Conservation (phyloP, 78 protist species). For the Protostelium mycophagum region DNA sequence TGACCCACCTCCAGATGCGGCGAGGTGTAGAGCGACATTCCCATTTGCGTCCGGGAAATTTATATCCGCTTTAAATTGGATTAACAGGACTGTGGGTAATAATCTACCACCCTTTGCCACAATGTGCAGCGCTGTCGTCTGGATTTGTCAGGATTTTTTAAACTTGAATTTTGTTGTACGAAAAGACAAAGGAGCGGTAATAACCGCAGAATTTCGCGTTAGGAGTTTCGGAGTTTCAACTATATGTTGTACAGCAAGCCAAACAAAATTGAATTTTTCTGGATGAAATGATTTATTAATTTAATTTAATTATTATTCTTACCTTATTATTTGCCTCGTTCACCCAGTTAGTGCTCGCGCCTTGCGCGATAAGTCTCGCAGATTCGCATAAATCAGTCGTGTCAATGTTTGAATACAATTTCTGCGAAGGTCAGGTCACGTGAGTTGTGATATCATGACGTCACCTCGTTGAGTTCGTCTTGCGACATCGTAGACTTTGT, state of each 20-base stretch:
- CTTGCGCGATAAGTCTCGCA: constrained; percentile 41
- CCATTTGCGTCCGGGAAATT: not conserved
- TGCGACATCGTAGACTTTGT: not conserved
- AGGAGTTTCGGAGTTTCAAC: too few species aligned
- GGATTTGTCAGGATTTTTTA: too few species aligned
- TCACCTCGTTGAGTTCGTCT: not conserved
- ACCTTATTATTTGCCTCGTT: not conserved
- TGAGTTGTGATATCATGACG: too few species aligned
- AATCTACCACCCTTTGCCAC: not conserved
- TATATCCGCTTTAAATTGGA: not conserved
- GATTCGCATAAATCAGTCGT: not conserved
- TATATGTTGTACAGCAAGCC: too few species aligned
- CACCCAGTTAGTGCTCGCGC: constrained; percentile 35
- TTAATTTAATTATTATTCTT: not conserved
- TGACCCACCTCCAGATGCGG: not conserved
- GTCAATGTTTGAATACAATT: not conserved
- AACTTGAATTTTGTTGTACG: too few species aligned
- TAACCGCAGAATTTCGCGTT: too few species aligned
- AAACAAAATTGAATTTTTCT: too few species aligned
- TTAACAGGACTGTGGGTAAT: not conserved
- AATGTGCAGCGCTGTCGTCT: not conserved
- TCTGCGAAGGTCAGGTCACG: not conserved
- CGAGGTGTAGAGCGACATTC: not conserved
- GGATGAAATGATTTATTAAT: not conserved
- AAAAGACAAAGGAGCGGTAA: too few species aligned